Base-by-base conservation (phyloP, 2,329 filamentous ascomycete species). In the Bipolaris zeicola region DNA sequence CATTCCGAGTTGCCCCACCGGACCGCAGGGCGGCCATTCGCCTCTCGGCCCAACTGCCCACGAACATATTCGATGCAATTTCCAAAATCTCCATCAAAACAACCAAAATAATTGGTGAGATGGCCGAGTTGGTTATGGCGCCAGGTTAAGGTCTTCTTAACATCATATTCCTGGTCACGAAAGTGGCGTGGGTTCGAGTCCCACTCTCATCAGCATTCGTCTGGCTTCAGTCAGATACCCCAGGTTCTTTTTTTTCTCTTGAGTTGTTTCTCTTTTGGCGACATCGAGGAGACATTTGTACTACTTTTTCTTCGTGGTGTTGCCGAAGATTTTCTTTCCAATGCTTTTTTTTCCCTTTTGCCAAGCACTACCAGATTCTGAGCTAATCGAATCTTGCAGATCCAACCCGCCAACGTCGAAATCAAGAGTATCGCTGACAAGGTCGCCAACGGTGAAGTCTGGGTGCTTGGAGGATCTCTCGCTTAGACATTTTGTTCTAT, bases 401-500 rank as follows among this genome's bases (percentile, higher is more conserved):
- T 95, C 26, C 88, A 93, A 80, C 95, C 94, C 0, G 89, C 89
- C 5, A 83, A 87, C 62, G 85, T 97, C 41, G 87, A 93, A 74
- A 89, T 98, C 13, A 85, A 87, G 39, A 87, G 81, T 55, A 82
- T 96, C 49, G 89, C 88, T 1, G 89, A 88, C 64, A 84, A 86
- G 58, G 93, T 96, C 16, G 84, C 86, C 3, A 99, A 98, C 73
- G 95, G 95, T 3, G 90, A 98, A 77, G 83, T 98, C 65, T 96
- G 91, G 91, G 83, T 93, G 36, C 71, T 91, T 57, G 85, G 85
- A 63, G 82, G 81, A 4, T 84, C 88, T 22, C 69, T 89, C 56
- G 85, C 61, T 34, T 74, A 63, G 28, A 13, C 8, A 16, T 7
- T 24, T 20, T 18, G 7, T n/a, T 10, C 6, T 10, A 28, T 16